Evolutionary conservation across 2,329 filamentous ascomycete species (phyloP).

Genomic region (Paramyrothecium sp.): DNA sequence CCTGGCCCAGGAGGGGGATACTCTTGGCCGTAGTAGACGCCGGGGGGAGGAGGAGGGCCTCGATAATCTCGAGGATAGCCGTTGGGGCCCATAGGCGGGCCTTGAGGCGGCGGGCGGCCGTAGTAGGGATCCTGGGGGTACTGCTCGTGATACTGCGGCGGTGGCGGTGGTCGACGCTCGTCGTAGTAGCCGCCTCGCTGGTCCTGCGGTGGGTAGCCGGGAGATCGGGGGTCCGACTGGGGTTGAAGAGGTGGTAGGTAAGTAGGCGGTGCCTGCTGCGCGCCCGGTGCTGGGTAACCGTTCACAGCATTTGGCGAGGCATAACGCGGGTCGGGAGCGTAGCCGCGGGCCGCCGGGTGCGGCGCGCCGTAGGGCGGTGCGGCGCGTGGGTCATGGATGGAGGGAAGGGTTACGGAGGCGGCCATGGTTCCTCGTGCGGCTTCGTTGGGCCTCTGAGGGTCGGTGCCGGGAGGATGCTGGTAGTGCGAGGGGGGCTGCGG

Average conservation of each 20-base stretch:
- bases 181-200: slow-evolving; percentile 36
- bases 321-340: slow-evolving; percentile 34
- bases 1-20: slow-evolving; percentile 20
- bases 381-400: slow-evolving; percentile 41
- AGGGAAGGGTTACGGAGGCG: slow-evolving; percentile 44
- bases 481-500: slow-evolving; percentile 40
- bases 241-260: slow-evolving; percentile 38
- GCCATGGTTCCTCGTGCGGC: slow-evolving; percentile 36
- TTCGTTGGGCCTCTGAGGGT: slow-evolving; percentile 29
- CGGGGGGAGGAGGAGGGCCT: slow-evolving; percentile 21
- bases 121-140: slow-evolving; percentile 33
- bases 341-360: slow-evolving; percentile 29
- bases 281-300: slow-evolving; percentile 41
- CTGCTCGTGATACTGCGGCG: slow-evolving; percentile 29
- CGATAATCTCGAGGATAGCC: slow-evolving; percentile 24
- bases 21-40: slow-evolving; percentile 32
- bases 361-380: slow-evolving; percentile 33
- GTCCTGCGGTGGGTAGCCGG: slow-evolving; percentile 37
- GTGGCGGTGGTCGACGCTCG: slow-evolving; percentile 28
- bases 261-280: slow-evolving; percentile 24
- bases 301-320: slow-evolving; percentile 44
- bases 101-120: slow-evolving; percentile 26
- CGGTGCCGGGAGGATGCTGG: slow-evolving; percentile 35
- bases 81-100: slow-evolving; percentile 24
- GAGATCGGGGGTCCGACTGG: slow-evolving; percentile 29